Conservation (phyloP, 768 basidiomycete genomes). For the Cubamyces lactineus region DNA sequence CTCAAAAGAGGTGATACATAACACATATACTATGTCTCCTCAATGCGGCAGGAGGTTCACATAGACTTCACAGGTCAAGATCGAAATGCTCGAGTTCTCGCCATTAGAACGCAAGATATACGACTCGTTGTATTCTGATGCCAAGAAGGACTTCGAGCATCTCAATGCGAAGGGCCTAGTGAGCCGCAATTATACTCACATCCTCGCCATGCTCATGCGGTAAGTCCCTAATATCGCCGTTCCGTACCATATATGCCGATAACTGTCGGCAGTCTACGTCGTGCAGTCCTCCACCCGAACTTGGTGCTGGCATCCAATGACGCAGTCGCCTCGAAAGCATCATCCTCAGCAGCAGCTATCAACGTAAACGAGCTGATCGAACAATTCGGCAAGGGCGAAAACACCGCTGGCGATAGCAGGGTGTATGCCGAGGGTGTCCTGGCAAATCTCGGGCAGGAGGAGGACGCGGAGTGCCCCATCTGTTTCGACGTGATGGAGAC, state of each 20-base stretch:
- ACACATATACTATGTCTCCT: neutral
- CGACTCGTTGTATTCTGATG: slow-evolving; percentile 79
- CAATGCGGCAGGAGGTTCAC: slow-evolving; percentile 1
- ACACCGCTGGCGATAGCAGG: slow-evolving; percentile 36
- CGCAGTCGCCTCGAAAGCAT: slow-evolving; percentile 42
- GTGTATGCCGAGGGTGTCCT: slow-evolving; percentile 68
- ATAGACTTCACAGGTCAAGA: slow-evolving; percentile 48
- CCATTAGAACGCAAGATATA: slow-evolving; percentile 85
- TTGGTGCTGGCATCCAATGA: slow-evolving; percentile 66
- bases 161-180: slow-evolving; percentile 78
- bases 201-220: slow-evolving; percentile 96
- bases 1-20: slow-evolving; percentile 65
- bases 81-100: slow-evolving; percentile 82
- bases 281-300: slow-evolving; percentile 89
- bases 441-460: slow-evolving; percentile 52
- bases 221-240: slow-evolving; percentile 35
- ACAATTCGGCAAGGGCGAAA: slow-evolving; percentile 47
- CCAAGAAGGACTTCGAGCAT: slow-evolving; percentile 79
- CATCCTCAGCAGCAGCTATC: slow-evolving; percentile 47
- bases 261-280: slow-evolving; percentile 62
- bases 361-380: slow-evolving; percentile 64
- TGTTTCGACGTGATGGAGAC: slow-evolving; percentile 79
- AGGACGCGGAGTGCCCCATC: slow-evolving; percentile 71
- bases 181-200: slow-evolving; percentile 82
- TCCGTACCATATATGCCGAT: slow-evolving; percentile 3